Conservation (phyloP, 169 alveolate genomes). For the Cryptosporidium meleagridis region DNA sequence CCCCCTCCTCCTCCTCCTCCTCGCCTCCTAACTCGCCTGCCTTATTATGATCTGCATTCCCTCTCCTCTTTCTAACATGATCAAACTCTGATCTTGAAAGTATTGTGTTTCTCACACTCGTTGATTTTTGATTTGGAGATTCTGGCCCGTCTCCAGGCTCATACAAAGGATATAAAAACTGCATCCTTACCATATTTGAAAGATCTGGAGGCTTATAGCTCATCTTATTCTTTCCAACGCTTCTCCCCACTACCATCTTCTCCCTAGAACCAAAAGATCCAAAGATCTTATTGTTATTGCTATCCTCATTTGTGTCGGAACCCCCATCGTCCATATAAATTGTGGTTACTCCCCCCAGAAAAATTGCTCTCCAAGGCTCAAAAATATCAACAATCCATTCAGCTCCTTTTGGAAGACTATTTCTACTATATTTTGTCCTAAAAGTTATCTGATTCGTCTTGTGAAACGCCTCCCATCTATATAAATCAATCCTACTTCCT, state of each 20-base stretch:
- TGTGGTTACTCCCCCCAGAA: constrained; percentile 26
- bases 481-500: constrained; percentile 77
- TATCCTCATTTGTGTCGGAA: neutral
- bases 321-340: constrained; percentile 37
- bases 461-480: constrained; percentile 73
- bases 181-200: constrained; percentile 39
- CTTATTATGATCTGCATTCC: too few species aligned
- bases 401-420: constrained; percentile 40
- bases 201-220: constrained; percentile 27
- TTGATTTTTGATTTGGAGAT: constrained; percentile 28
- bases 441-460: constrained; percentile 39
- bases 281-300: neutral
- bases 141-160: constrained; percentile 72
- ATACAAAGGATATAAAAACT: constrained; percentile 54
- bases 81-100: neutral
- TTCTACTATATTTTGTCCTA: constrained; percentile 6
- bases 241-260: neutral
- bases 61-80: too few species aligned
- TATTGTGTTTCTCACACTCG: too few species aligned
- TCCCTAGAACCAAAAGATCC: neutral
- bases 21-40: too few species aligned
- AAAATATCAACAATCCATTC: constrained; percentile 60
- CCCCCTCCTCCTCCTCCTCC: neutral
- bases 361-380: constrained; percentile 74
- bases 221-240: neutral